phyloP scores from a whole-genome alignment of 2,329 filamentous ascomycete genomes.

The Penicillium sp. region DNA sequence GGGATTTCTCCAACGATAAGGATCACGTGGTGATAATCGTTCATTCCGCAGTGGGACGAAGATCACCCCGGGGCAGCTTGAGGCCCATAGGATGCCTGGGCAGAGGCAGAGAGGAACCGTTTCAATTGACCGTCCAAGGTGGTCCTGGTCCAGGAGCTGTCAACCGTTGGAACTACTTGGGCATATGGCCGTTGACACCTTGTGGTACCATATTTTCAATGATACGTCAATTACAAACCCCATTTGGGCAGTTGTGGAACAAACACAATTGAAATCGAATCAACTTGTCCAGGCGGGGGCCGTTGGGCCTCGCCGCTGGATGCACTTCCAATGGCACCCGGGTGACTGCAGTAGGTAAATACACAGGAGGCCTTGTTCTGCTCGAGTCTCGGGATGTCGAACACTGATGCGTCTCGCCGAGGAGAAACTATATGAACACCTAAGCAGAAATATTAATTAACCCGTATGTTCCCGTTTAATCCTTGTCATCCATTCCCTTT shows the following conservation, averaged over 20 bases:
- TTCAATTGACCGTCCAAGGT: too few species aligned
- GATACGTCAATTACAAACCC: not conserved
- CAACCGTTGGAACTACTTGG: too few species aligned
- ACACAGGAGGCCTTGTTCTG: not conserved
- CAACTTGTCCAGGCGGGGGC: not conserved
- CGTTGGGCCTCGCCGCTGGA: not conserved
- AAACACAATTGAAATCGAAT: not conserved
- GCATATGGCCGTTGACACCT: not conserved
- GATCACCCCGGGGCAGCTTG: too few species aligned
- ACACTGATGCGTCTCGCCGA: not conserved
- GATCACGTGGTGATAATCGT: conserved; percentile 24
- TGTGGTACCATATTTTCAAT: not conserved
- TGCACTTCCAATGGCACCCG: not conserved
- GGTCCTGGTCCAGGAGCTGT: too few species aligned
- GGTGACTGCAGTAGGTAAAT: not conserved
- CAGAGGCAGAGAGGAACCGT: too few species aligned
- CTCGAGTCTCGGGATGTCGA: not conserved
- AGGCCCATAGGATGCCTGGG: too few species aligned
- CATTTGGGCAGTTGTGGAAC: not conserved
- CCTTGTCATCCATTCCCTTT: conserved; percentile 1
- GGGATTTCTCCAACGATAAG: conserved; percentile 17
- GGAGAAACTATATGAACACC: not conserved
- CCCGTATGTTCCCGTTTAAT: conserved; percentile 7
- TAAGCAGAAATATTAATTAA: not conserved
- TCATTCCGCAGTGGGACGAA: not conserved